Evolutionary conservation across 2,329 filamentous ascomycete genomes (phyloP), one percentile per base, ranked within the genome.

Genomic region (Drechslera avenae): DNA sequence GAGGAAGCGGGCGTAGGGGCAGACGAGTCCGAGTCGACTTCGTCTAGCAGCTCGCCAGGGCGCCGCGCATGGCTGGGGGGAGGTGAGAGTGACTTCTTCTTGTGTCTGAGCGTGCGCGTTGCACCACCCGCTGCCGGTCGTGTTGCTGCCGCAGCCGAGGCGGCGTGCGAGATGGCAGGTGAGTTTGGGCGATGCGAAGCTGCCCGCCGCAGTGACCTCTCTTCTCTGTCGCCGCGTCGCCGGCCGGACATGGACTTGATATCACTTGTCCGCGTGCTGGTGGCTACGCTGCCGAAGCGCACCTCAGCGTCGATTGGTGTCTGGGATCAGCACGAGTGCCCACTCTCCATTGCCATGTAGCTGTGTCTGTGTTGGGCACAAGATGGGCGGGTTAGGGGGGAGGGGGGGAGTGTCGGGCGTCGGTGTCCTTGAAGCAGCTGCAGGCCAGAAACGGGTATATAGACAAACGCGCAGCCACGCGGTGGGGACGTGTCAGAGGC

Each of bases 201-300:
- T 50, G 59, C 37, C 56, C 61, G 65, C 54, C 64, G 60, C 41
- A 52, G 49, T 47, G 59, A 45, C 26, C 58, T 52, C 56, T 58
- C 50, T 50, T 56, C 34, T 57, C 52, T 57, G 43, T 49, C 60
- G 59, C 57, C 51, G 69, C 75, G 76, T 74, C 78, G 78, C 62
- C 77, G 72, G 59, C 78, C 75, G 48, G 81, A 74, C 59, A 84
- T 85, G 66, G 84, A 83, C 63, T 89, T 88, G 70, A 88, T 89
- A 40, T 57, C 46, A 72, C 87, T 85, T 23, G 64, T 88, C 89
- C 76, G 91, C 92, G 78, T 91, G 78, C 88, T 51, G 89, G 82
- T 52, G 91, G 92, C 78, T 87, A 86, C 79, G 88, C 87, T 75
- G 81, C 80, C 56, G 83, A 82, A 73, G 87, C 84, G 80, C 89